A percentile compares a stretch with the other conserved stretches of the same genome.
phyloP scores from a whole-genome alignment of 2,329 filamentous ascomycete species.

The Fusarium verrucosum region DNA sequence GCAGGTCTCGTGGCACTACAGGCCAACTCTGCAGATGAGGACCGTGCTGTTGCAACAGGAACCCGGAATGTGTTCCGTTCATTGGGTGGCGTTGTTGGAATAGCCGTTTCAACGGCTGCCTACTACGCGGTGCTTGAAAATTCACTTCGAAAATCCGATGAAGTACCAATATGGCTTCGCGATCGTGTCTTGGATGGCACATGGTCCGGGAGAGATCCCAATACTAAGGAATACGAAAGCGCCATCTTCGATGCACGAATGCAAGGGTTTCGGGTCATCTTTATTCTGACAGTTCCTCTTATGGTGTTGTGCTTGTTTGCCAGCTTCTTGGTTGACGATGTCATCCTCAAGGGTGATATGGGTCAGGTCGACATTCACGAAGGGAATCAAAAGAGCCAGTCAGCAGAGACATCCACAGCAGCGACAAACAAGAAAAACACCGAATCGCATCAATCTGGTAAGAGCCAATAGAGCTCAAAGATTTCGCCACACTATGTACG shows the following conservation, averaged over 20 bases:
- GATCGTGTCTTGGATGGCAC: not conserved
- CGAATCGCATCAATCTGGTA: no score
- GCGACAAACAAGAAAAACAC: not conserved
- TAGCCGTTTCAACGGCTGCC: not conserved
- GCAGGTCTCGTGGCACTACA: not conserved
- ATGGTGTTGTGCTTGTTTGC: not conserved
- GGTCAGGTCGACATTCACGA: not conserved
- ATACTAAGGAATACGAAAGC: not conserved
- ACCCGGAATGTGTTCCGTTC: conserved; percentile 10
- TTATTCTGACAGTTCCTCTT: not conserved
- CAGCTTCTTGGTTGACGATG: not conserved
- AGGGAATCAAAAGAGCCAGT: no score
- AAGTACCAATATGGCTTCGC: not conserved
- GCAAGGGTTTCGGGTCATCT: not conserved
- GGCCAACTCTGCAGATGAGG: conserved; percentile 1
- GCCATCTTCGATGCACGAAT: not conserved
- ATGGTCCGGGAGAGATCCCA: not conserved
- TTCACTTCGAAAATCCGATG: rapidly evolving
- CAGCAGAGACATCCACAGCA: no score
- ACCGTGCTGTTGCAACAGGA: not conserved
- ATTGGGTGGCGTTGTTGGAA: not conserved
- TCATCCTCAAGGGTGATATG: not conserved
- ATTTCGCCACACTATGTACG: no score
- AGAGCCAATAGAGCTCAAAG: no score
- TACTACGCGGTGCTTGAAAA: not conserved